These are phyloP conservation scores for Thalassiosira mediterranea DNA, from an alignment of 352 stramenopile species.

Conservation along the genomic window DNA sequence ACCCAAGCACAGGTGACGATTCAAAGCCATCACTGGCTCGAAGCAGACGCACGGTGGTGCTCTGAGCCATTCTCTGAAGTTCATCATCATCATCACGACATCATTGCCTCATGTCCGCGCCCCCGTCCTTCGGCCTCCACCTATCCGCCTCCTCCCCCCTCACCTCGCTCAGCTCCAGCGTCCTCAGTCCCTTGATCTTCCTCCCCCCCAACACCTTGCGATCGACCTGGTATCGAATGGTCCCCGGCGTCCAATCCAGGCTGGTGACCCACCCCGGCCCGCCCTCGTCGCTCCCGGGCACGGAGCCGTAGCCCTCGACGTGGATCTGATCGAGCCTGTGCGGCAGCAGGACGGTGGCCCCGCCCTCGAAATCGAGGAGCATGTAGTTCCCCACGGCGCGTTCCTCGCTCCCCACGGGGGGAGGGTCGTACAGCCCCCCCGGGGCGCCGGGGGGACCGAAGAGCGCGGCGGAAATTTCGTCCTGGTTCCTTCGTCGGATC, in stretches of 20 bases:
- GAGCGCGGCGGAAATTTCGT: conserved; percentile 50
- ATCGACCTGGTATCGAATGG: conserved; percentile 64
- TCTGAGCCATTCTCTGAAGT: too few relatives aligned
- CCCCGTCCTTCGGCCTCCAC: conserved; percentile 77
- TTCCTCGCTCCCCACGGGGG: conserved; percentile 66
- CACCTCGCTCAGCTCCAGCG: conserved; percentile 80
- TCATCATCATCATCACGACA: not conserved
- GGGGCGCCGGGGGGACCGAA: conserved; percentile 74
- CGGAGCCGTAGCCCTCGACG: conserved; percentile 7
- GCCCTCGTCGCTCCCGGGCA: conserved; percentile 10
- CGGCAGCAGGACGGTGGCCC: conserved; percentile 73
- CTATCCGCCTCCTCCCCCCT: conserved; percentile 66
- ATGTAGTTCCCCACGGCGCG: conserved; percentile 71
- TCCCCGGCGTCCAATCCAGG: conserved; percentile 78
- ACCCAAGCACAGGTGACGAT: too few relatives aligned
- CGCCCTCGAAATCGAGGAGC: conserved; percentile 77
- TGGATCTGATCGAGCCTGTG: conserved; percentile 70
- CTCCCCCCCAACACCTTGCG: conserved; percentile 51
- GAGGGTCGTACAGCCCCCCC: conserved; percentile 81
- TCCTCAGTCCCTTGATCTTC: conserved; percentile 67
- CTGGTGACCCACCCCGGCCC: conserved; percentile 68
- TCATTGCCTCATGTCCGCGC: conserved; percentile 79
- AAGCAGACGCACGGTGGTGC: too few relatives aligned
- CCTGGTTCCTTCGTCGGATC: conserved; percentile 31
- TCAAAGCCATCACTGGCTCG: too few relatives aligned